Evolutionary conservation across 2,329 filamentous ascomycete genomes (phyloP), one percentile per base, ranked within the genome.

Genomic region (Trichoderma breve): DNA sequence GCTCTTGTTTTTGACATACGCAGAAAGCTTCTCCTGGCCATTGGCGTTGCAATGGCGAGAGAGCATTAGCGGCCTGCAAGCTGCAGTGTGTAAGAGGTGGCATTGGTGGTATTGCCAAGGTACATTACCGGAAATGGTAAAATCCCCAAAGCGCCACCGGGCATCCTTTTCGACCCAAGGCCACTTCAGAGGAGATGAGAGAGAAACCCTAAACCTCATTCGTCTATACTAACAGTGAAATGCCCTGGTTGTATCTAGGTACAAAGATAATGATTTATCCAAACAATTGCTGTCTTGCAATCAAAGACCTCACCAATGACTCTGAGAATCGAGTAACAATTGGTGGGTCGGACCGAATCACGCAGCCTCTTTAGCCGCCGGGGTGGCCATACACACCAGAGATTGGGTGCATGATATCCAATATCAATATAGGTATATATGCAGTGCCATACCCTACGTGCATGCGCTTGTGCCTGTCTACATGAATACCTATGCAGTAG

Each of bases 71-170:
- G 55, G 28, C 34, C 28, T 12, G 15, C 28, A 30, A 58, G 34
- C 32, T 43, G 34, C 53, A 30, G 11, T 58, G 34, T 32, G 36
- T 12, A 26, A 68, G 24, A 68, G 53, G 65, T 24, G 65, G 55
- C 53, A 34, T 26, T 51, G 12, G 26, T 32, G 24, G 26, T 61
- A 26, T 43, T 5, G 15, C 36, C 36, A 47, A 64, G 24, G 61
- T 53, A 64, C 65, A 69, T 60, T 69, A 8, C 65, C 65, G 30
- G 36, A 60, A 43, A 51, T n/a, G 65, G 65, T 30, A 69, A 61
- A 69, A 43, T 21, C 24, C 32, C 26, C 55, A 30, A 47, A 28
- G 28, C 65, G 65, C 65, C 55, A 51, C 65, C 55, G 43, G 64
- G 53, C 32, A 43, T 30, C 34, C 47, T 57, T 36, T 36, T 58